Conservation (phyloP, 2,329 filamentous ascomycete species). For the Exophiala sp. region DNA sequence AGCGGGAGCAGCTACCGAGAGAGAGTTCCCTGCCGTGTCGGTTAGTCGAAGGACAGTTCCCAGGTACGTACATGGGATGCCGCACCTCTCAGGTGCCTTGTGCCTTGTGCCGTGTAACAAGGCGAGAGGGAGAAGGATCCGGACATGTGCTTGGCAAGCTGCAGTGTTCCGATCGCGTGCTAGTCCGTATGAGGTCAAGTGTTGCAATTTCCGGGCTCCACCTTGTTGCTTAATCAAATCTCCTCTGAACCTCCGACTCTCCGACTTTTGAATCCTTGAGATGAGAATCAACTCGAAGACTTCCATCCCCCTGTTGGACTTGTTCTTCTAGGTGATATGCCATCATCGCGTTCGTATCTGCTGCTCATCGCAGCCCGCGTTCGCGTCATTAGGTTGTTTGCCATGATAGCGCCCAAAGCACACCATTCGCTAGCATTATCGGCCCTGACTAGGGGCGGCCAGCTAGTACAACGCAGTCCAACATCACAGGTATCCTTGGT, state of each 20-base stretch:
- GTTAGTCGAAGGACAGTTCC: too few species aligned
- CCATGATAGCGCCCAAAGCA: background rate
- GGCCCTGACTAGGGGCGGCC: background rate
- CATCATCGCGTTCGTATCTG: background rate
- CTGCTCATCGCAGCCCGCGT: slow-evolving; percentile 8
- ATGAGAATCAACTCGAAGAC: too few species aligned
- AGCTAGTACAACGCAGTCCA: background rate
- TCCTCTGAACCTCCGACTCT: slow-evolving; percentile 6
- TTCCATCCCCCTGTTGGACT: too few species aligned
- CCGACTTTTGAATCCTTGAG: background rate
- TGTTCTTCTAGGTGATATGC: background rate
- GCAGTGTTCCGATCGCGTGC: background rate
- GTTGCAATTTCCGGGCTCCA: slow-evolving; percentile 3
- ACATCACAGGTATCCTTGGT: too few species aligned
- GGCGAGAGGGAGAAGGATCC: background rate
- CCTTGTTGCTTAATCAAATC: slow-evolving; percentile 3
- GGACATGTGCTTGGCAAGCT: background rate
- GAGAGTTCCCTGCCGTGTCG: too few species aligned
- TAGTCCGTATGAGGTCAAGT: background rate
- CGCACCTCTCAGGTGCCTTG: too few species aligned
- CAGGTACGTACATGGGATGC: too few species aligned
- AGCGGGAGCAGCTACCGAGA: too few species aligned
- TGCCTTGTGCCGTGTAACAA: background rate
- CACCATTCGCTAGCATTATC: background rate
- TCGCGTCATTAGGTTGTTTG: slow-evolving; percentile 5